Evolutionary conservation across 2,329 filamentous ascomycete species (phyloP).

Genomic region (Xylaria sp.): DNA sequence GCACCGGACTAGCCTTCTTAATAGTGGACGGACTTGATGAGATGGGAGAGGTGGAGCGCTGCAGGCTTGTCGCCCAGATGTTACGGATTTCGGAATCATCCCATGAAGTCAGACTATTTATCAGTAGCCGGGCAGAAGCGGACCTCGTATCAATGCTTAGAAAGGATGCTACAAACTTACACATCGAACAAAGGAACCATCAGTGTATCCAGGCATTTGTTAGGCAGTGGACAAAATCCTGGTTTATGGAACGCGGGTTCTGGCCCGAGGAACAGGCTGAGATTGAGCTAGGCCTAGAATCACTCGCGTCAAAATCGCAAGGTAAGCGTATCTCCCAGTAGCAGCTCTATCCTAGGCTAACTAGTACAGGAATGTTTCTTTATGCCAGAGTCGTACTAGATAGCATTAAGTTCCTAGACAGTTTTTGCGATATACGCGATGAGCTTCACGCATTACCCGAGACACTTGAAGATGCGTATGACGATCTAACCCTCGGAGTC

Average conservation of each 20-base stretch:
- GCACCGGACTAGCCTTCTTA: constrained; percentile 40
- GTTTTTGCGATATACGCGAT: constrained; percentile 42
- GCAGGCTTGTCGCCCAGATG: constrained; percentile 33
- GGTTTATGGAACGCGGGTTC: constrained; percentile 36
- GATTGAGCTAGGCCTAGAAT: constrained; percentile 38
- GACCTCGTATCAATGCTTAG: background rate
- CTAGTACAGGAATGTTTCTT: constrained; percentile 50
- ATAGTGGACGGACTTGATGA: constrained; percentile 50
- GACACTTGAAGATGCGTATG: constrained; percentile 49
- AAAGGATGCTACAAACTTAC: background rate
- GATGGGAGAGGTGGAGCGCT: constrained; percentile 40
- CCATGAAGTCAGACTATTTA: background rate
- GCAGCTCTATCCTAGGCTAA: constrained; percentile 7
- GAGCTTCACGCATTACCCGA: constrained; percentile 47
- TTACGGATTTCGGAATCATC: constrained; percentile 30
- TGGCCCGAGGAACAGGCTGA: constrained; percentile 31
- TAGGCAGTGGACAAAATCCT: constrained; percentile 29
- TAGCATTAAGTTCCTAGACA: constrained; percentile 36
- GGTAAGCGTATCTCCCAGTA: constrained; percentile 33
- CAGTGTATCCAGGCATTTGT: constrained; percentile 43
- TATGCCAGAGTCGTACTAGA: constrained; percentile 47
- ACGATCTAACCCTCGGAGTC: background rate
- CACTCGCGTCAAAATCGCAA: constrained; percentile 43
- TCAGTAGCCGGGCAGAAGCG: background rate
- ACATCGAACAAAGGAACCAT: constrained; percentile 38